A percentile compares a stretch with the other conserved stretches of the same genome.
Conservation (phyloP, 2,329 filamentous ascomycete species). For the Arthrobotrys conoides region DNA sequence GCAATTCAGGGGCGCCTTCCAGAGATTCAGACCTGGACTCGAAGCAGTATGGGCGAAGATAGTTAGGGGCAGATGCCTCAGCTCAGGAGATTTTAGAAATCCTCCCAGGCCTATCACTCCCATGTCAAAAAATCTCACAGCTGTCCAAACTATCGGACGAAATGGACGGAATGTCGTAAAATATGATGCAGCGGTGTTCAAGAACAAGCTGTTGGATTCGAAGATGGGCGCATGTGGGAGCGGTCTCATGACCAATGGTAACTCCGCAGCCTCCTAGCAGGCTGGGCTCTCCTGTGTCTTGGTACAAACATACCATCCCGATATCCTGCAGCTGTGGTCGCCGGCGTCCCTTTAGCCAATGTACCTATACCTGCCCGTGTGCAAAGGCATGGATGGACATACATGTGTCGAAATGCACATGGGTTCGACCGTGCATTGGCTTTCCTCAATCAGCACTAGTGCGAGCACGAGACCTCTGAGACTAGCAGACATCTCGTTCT, state of each 20-base stretch:
- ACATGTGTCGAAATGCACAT: constrained; percentile 27
- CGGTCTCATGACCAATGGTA: constrained; percentile 54
- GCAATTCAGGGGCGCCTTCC: constrained; percentile 34
- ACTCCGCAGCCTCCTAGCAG: constrained; percentile 38
- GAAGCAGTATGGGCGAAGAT: constrained; percentile 11
- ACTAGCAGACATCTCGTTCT: constrained; percentile 17
- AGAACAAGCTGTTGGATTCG: constrained; percentile 33
- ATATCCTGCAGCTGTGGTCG: neutral
- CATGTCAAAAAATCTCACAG: constrained; percentile 22
- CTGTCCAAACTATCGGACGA: constrained; percentile 31
- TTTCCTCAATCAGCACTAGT: constrained; percentile 30
- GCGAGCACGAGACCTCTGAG: constrained; percentile 33
- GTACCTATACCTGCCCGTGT: constrained; percentile 14
- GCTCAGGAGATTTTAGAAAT: constrained; percentile 23
- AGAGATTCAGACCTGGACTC: constrained; percentile 20
- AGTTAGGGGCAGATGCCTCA: constrained; percentile 22
- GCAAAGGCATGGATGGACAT: constrained; percentile 2
- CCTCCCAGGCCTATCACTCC: constrained; percentile 24
- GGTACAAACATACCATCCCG: constrained; percentile 6
- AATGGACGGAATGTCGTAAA: constrained; percentile 24
- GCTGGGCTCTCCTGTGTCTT: constrained; percentile 9
- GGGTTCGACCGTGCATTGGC: constrained; percentile 21
- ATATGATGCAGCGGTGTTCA: constrained; percentile 41
- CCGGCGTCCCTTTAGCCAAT: neutral
- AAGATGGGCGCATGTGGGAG: constrained; percentile 43